Evolutionary conservation across 148 eudicot species (phyloP), one percentile per base, ranked within the genome.

Genomic region (Spergularia bocconei): DNA sequence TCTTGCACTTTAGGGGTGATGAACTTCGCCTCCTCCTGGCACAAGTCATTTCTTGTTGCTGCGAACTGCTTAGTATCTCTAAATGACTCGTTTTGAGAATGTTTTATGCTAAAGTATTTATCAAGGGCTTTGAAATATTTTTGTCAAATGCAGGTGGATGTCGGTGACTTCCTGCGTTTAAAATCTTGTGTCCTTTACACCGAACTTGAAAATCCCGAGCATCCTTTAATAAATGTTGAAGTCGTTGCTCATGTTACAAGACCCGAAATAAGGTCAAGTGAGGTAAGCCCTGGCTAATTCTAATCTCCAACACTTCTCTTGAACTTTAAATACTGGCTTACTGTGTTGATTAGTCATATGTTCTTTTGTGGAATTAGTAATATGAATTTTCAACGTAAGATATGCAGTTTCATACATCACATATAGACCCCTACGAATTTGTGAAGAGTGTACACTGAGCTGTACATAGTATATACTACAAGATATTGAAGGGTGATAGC

Each of bases 231-330:
- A 68, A 87, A 89, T 63, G 81, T 95, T 62, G 98, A 95, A 88
- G 99, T 95, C 54, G 90, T 92, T 39, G 99, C 99, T 56, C 99
- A 95, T 78, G 98, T 95, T 83, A 92, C 99, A 68, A 87, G 97
- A 82, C 99, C 99, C 41, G 97, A 92, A 77, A 78, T 90, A 36
- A 85, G 98, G 84, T 92, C 97, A 14, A 89, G 94, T 78, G 99
- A 96, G 94, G 98, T 95, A 88, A 72, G 79, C 51, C 29, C 48
- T 67, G 66, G 60, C 54, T 54, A 14, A 41, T 29, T 38, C 15
- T 36, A 67, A 47, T 47, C 5, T 36, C 39, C 33, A 29, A 1
- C 17, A 51, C 36, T 20, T 21, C 7, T 29, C 36, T 3, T 29
- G 36, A 29, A 29, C 36, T 69, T 13, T 13, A 29, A 44, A 63